These are phyloP conservation scores for Mollisiaceae sp. DNA, from an alignment of 2,329 filamentous ascomycete genomes.

Conservation along the genomic window DNA sequence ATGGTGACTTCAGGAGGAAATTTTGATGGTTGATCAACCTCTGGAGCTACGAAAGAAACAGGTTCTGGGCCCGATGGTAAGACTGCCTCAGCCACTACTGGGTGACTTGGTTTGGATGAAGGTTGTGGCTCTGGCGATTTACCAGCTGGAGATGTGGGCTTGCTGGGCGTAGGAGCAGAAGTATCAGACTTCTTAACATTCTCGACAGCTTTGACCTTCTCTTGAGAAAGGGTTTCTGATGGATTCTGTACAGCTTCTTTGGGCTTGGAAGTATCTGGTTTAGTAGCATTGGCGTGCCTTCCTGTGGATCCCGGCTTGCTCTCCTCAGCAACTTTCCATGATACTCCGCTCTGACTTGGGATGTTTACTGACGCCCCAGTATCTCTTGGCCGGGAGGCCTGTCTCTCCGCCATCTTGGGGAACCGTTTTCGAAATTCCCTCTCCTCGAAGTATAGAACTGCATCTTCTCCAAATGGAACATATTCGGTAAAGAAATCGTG, in stretches of 20 bases:
- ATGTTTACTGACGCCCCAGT: conserved; percentile 78
- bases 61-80: conserved; percentile 14
- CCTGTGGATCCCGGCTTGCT: conserved; percentile 52
- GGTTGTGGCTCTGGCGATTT: conserved; percentile 35
- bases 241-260: conserved; percentile 39
- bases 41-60: conserved; percentile 52
- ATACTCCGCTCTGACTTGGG: conserved; percentile 82
- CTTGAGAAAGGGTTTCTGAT: conserved; percentile 35
- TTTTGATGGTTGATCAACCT: conserved; percentile 69
- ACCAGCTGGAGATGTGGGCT: conserved; percentile 25
- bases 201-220: conserved; percentile 44
- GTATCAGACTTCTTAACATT: conserved; percentile 43
- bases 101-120: conserved; percentile 28
- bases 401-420: conserved; percentile 52
- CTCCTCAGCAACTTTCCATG: conserved; percentile 75
- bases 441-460: conserved; percentile 94
- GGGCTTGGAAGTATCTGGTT: conserved; percentile 34
- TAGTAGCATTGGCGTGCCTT: conserved; percentile 64
- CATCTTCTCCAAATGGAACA: conserved; percentile 91
- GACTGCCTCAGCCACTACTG: conserved; percentile 16
- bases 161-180: conserved; percentile 29
- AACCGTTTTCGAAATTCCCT: conserved; percentile 90
- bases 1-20: conserved; percentile 65
- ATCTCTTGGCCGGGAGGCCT: conserved; percentile 47
- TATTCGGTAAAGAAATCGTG: conserved; percentile 99